Conservation (phyloP, 2,329 filamentous ascomycete species). For the Talaromyces verruculosus region DNA sequence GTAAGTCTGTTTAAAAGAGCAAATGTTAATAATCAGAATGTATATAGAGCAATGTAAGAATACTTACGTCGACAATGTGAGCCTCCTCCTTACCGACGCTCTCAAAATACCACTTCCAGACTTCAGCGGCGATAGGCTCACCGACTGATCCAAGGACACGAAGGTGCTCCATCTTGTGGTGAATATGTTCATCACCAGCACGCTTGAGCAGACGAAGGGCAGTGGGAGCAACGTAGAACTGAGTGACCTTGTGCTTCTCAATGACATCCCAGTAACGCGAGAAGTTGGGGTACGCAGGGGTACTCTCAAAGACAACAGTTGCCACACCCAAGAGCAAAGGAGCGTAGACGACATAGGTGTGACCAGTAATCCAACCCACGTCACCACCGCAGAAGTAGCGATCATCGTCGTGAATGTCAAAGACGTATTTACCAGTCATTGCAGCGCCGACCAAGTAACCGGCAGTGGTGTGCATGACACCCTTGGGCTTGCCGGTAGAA, state of each 20-base stretch:
- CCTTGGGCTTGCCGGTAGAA: conserved; percentile 97
- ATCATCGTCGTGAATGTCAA: conserved; percentile 93
- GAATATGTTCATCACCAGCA: conserved; percentile 88
- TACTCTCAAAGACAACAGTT: conserved; percentile 97
- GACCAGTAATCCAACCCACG: conserved; percentile 98
- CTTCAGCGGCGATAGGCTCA: conserved; percentile 94
- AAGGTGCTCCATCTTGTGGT: conserved; percentile 83
- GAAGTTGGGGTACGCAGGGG: conserved; percentile 95
- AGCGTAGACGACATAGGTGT: conserved; percentile 97
- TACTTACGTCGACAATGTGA: conserved; percentile 85
- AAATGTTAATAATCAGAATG: not conserved
- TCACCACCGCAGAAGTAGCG: conserved; percentile 97
- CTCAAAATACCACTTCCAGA: conserved; percentile 99
- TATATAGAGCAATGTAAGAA: not conserved
- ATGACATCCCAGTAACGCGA: conserved; percentile 99
- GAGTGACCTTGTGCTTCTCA: conserved; percentile 89
- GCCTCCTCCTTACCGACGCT: conserved; percentile 89
- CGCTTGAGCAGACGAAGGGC: conserved; percentile 91
- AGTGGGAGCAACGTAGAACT: conserved; percentile 97
- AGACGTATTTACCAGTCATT: conserved; percentile 95
- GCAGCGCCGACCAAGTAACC: conserved; percentile 95
- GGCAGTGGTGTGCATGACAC: conserved; percentile 94
- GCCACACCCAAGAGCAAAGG: conserved; percentile 88
- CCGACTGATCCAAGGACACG: conserved; percentile 91
- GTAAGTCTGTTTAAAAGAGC: conserved; percentile 69